A percentile compares a stretch with the other conserved stretches of the same genome.
Evolutionary conservation across 1,284 basidiomycete species (phyloP).

Genomic region (Taiwanofungus camphoratus): DNA sequence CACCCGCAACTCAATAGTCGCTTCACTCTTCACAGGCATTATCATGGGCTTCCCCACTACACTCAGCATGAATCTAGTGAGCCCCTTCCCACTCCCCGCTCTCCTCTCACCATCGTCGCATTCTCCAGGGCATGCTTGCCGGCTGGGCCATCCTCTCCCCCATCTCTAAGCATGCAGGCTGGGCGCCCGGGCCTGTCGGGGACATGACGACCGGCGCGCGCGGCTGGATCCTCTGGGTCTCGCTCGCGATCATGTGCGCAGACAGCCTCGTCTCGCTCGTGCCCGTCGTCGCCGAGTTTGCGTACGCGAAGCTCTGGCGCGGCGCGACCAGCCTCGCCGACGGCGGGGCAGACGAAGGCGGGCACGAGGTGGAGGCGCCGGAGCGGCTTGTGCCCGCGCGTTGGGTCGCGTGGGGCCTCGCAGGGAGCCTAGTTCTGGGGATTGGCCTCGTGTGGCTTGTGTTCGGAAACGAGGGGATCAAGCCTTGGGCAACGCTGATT

Average conservation of each 20-base stretch:
- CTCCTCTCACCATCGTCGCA: neutral
- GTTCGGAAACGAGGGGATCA: constrained; percentile 87
- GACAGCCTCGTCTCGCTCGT: constrained; percentile 85
- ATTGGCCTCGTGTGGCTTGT: constrained; percentile 81
- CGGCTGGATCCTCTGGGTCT: constrained; percentile 94
- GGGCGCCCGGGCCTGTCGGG: constrained; percentile 87
- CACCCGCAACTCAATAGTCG: neutral
- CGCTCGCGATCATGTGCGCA: constrained; percentile 91
- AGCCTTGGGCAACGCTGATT: constrained; percentile 88
- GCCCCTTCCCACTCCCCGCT: constrained; percentile 13
- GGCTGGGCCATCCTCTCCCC: constrained; percentile 94
- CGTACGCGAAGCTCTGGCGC: constrained; percentile 24
- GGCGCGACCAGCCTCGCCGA: constrained; percentile 8
- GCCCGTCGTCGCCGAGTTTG: constrained; percentile 52
- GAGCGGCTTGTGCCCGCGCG: constrained; percentile 75
- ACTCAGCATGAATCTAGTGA: constrained; percentile 84
- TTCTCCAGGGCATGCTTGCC: constrained; percentile 79
- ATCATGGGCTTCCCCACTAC: constrained; percentile 98
- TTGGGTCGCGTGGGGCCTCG: constrained; percentile 76
- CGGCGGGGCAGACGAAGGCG: constrained; percentile 38
- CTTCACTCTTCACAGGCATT: constrained; percentile 51
- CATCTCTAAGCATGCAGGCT: constrained; percentile 73
- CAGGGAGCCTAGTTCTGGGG: constrained; percentile 60
- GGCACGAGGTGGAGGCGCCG: constrained; percentile 77
- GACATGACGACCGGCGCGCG: constrained; percentile 82